Percentiles rank a stretch among this genome's conserved stretches.
These are phyloP conservation scores for Nematocida major DNA, from an alignment of 371 early-diverging fungal species.

Conservation along the genomic window DNA sequence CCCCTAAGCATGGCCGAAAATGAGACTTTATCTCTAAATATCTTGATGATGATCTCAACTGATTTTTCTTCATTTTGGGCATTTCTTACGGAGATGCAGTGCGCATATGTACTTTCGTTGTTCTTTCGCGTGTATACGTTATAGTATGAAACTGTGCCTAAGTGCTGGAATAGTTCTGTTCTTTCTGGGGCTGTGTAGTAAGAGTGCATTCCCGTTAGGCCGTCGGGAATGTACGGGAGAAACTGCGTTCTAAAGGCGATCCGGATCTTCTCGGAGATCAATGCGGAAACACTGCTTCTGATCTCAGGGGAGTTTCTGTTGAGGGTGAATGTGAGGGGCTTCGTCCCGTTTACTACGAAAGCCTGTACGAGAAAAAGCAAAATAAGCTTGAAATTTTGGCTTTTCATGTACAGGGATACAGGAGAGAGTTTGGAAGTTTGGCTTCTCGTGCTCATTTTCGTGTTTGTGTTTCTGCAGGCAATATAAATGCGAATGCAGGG, in stretches of 20 bases:
- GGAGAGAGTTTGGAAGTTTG: not conserved
- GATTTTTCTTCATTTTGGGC: not conserved
- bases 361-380: not conserved
- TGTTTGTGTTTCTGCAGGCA: too few species aligned
- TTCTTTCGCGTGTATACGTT: not conserved
- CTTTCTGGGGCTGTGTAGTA: not conserved
- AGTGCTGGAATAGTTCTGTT: not conserved
- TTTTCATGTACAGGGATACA: not conserved
- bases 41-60: not conserved
- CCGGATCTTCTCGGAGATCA: not conserved
- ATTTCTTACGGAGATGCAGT: not conserved
- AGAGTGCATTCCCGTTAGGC: not conserved
- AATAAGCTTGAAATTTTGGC: not conserved
- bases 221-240: not conserved
- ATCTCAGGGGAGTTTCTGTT: not conserved
- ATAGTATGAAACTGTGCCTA: not conserved
- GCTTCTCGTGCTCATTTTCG: too few species aligned
- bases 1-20: not conserved
- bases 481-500: too few species aligned
- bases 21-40: not conserved
- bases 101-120: not conserved
- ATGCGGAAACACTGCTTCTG: not conserved
- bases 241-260: not conserved
- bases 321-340: constrained; percentile 4
- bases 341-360: not conserved